Conservation (phyloP, 2,329 filamentous ascomycete species). For the Metarhizium anisopliae region DNA sequence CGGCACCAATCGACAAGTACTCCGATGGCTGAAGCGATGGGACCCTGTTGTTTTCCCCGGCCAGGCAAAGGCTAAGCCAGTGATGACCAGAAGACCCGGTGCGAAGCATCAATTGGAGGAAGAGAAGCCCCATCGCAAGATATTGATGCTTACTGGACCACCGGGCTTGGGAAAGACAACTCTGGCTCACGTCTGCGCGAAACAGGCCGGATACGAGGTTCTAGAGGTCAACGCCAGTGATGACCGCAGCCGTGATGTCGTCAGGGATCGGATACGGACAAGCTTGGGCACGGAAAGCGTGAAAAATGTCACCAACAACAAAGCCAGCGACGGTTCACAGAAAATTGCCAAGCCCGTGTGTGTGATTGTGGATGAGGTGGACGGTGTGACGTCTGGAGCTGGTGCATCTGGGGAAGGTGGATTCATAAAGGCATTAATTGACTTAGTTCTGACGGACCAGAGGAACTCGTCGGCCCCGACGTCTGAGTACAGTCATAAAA, state of each 20-base stretch:
- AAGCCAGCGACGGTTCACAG: conserved; percentile 43
- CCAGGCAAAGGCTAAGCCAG: conserved; percentile 48
- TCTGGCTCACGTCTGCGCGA: conserved; percentile 88
- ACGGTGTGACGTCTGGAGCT: conserved; percentile 80
- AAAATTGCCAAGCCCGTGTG: conserved; percentile 82
- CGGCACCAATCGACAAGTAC: conserved; percentile 78
- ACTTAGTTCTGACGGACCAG: conserved; percentile 78
- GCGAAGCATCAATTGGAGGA: conserved; percentile 42
- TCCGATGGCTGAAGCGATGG: conserved; percentile 93
- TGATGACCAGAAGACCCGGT: conserved; percentile 32
- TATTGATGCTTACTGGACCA: conserved; percentile 81
- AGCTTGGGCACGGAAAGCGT: conserved; percentile 93
- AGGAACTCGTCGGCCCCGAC: conserved; percentile 48
- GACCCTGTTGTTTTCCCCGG: conserved; percentile 87
- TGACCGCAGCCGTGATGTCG: conserved; percentile 80
- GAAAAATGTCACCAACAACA: conserved; percentile 58
- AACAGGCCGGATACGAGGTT: conserved; percentile 90
- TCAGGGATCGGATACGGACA: conserved; percentile 83
- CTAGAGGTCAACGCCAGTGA: conserved; percentile 98
- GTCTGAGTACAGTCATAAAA: conserved; percentile 29
- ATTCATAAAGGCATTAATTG: conserved; percentile 90
- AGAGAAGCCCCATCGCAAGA: conserved; percentile 75
- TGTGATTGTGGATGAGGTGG: conserved; percentile 92
- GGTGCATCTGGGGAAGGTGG: conserved; percentile 77
- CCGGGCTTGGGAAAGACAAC: conserved; percentile 95